Percentiles rank a stretch among this genome's conserved stretches.
Evolutionary conservation across 176 grass and related monocot species (phyloP).

Genomic region (Musa acuminata): DNA sequence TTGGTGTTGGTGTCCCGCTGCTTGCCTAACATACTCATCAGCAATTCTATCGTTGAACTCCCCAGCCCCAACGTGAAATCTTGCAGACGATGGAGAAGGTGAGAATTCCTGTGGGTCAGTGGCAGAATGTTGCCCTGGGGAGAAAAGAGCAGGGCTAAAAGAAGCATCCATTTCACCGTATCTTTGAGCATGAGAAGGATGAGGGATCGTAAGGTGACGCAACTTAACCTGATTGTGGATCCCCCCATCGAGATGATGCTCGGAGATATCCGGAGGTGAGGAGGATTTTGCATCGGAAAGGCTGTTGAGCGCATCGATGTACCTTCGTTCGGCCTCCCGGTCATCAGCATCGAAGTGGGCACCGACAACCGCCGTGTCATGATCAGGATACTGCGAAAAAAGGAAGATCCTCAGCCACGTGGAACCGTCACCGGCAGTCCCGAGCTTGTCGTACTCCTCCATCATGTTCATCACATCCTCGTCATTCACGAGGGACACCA

Average conservation of each 20-base stretch:
- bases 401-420: slow-evolving; percentile 80
- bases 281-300: slow-evolving; percentile 48
- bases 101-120: slow-evolving; percentile 66
- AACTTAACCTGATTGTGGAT: slow-evolving; percentile 40
- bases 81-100: slow-evolving; percentile 52
- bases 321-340: slow-evolving; percentile 74
- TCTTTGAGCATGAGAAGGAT: slow-evolving; percentile 38
- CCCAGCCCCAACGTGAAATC: slow-evolving; percentile 48
- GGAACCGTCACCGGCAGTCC: slow-evolving; percentile 43
- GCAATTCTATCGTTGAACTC: slow-evolving; percentile 53
- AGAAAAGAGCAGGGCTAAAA: slow-evolving; percentile 54
- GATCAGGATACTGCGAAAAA: slow-evolving; percentile 59
- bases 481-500: slow-evolving; percentile 89
- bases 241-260: slow-evolving; percentile 45
- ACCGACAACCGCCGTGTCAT: slow-evolving; percentile 32
- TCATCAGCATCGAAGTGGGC: slow-evolving; percentile 36
- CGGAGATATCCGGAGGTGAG: slow-evolving; percentile 42
- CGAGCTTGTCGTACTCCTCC: slow-evolving; percentile 97
- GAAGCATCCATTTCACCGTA: slow-evolving; percentile 67
- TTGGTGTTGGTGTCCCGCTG: slow-evolving; percentile 41
- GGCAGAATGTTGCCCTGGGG: slow-evolving; percentile 41
- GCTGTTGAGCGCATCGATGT: slow-evolving; percentile 88
- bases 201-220: slow-evolving; percentile 61
- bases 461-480: slow-evolving; percentile 98
- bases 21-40: slow-evolving; percentile 46